These are phyloP conservation scores for Dothideomycetidae sp. DNA, from an alignment of 2,329 filamentous ascomycete genomes.

Conservation along the genomic window DNA sequence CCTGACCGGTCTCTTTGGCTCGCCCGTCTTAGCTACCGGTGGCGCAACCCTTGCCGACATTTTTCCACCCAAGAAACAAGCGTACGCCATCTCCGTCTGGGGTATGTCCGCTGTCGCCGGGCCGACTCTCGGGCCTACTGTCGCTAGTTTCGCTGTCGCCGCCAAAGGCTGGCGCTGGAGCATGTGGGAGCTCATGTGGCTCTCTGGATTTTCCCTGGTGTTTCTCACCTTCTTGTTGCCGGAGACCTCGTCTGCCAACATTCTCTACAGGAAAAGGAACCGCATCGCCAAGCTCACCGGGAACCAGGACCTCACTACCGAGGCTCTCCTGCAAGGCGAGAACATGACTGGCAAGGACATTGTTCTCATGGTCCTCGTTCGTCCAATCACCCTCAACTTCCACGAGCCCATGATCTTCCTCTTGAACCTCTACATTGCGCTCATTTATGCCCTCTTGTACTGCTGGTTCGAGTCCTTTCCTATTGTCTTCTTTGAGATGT, in stretches of 20 bases:
- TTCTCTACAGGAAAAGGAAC: conserved; percentile 27
- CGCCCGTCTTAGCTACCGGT: conserved; percentile 32
- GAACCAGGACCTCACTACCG: conserved; percentile 25
- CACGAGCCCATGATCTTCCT: conserved; percentile 29
- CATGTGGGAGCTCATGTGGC: conserved; percentile 30
- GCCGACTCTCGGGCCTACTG: conserved; percentile 29
- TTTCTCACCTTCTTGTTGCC: conserved; percentile 28
- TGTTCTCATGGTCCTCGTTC: conserved; percentile 27
- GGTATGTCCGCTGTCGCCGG: conserved; percentile 28
- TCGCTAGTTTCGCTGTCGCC: conserved; percentile 28
- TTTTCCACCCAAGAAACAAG: conserved; percentile 26
- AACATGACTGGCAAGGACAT: conserved; percentile 27
- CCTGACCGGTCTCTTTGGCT: conserved; percentile 35
- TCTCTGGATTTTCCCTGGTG: conserved; percentile 26
- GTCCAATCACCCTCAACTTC: conserved; percentile 31
- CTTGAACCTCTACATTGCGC: conserved; percentile 30
- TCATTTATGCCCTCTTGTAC: conserved; percentile 30
- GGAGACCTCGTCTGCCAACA: conserved; percentile 28
- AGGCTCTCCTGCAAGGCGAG: conserved; percentile 27
- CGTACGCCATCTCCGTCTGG: conserved; percentile 29
- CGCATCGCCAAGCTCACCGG: conserved; percentile 29
- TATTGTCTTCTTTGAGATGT: conserved; percentile 7
- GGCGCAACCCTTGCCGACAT: conserved; percentile 34
- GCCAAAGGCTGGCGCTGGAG: conserved; percentile 28
- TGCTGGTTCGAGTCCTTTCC: conserved; percentile 11